Evolutionary conservation across 768 basidiomycete genomes (phyloP).

Genomic region (Multifurca ochricompacta): DNA sequence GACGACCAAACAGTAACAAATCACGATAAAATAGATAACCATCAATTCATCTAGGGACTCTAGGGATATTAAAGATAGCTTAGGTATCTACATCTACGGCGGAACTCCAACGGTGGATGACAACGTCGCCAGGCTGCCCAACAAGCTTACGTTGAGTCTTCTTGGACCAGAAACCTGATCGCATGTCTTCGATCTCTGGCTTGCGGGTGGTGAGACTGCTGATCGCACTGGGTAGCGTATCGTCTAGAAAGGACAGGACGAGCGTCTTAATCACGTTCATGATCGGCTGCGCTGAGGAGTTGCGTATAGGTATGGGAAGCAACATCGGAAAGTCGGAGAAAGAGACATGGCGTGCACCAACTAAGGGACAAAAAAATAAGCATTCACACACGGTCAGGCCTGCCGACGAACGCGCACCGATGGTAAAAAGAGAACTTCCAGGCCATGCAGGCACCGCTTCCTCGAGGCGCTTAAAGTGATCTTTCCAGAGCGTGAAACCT

Average conservation of each 20-base stretch:
- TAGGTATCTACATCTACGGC: not conserved
- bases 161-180: slow-evolving; percentile 8
- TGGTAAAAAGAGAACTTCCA: slow-evolving; percentile 12
- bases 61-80: no score
- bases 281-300: slow-evolving; percentile 12
- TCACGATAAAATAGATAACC: not conserved
- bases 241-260: slow-evolving; percentile 22
- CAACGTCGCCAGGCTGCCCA: slow-evolving; percentile 9
- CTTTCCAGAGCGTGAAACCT: slow-evolving; percentile 70
- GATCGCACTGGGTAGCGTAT: slow-evolving; percentile 15
- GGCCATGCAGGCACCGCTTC: slow-evolving; percentile 44
- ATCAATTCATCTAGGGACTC: not conserved
- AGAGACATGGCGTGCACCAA: slow-evolving; percentile 23
- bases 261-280: slow-evolving; percentile 21
- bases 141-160: slow-evolving; percentile 4
- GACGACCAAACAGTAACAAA: slow-evolving; percentile 1
- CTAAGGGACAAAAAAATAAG: slow-evolving; percentile 10
- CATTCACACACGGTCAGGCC: not conserved
- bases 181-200: slow-evolving; percentile 12
- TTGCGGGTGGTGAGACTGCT: slow-evolving; percentile 7
- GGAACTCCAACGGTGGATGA: slow-evolving; percentile 12
- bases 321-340: slow-evolving; percentile 27
- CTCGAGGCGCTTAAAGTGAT: slow-evolving; percentile 55
- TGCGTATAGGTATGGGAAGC: slow-evolving; percentile 14
- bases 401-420: slow-evolving; percentile 13